Evolutionary conservation across 805 yeast genomes (phyloP).

Genomic region (Ogataea corticis): DNA sequence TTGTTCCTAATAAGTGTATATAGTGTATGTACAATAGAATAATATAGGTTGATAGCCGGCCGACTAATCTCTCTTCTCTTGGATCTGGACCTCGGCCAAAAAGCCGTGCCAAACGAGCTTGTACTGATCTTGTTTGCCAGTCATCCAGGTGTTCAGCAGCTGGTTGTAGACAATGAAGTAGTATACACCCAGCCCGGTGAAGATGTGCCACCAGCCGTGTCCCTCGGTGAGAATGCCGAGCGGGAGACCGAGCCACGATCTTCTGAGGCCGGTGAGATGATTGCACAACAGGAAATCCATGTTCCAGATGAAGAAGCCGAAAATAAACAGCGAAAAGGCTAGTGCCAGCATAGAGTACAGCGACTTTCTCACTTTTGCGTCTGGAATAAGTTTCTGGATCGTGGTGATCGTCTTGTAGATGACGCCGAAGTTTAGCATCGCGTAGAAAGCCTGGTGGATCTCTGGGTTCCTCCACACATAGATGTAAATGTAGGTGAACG

Average conservation of each 20-base stretch:
- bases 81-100: constrained; percentile 46
- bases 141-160: constrained; percentile 66
- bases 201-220: constrained; percentile 97
- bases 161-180: constrained; percentile 79
- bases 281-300: constrained; percentile 80
- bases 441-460: constrained; percentile 87
- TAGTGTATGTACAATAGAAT: neutral
- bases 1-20: neutral
- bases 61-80: constrained; percentile 12
- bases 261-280: constrained; percentile 56
- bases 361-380: constrained; percentile 20
- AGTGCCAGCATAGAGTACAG: constrained; percentile 29
- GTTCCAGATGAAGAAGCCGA: constrained; percentile 88
- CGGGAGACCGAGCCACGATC: constrained; percentile 69
- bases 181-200: constrained; percentile 86
- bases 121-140: constrained; percentile 56
- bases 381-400: constrained; percentile 25
- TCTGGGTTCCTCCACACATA: constrained; percentile 74
- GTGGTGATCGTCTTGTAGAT: constrained; percentile 52
- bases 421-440: constrained; percentile 69
- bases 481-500: constrained; percentile 69
- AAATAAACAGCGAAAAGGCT: constrained; percentile 47
- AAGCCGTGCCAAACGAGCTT: constrained; percentile 58
- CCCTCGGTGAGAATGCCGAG: constrained; percentile 84
- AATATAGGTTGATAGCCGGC: neutral